A percentile compares a stretch with the other conserved stretches of the same genome.
Conservation (phyloP, 495 filamentous ascomycete species). For the Trichoderma asperelloides region DNA sequence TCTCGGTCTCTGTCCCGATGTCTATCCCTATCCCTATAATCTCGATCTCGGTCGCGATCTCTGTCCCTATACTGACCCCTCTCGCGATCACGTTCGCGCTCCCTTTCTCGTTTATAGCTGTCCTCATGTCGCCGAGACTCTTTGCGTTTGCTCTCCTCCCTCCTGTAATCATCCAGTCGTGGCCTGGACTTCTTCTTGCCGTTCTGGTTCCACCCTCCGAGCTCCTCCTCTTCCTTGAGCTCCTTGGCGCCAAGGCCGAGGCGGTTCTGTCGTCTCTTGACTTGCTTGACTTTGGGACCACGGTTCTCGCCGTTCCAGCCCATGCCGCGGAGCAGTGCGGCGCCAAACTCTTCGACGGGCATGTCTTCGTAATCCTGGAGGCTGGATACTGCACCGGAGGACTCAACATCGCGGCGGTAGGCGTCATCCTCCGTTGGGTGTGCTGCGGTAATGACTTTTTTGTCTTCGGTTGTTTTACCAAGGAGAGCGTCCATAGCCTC, state of each 20-base stretch:
- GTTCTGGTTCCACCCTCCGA: conserved; percentile 30
- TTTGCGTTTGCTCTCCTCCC: conserved; percentile 32
- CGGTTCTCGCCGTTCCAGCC: conserved; percentile 84
- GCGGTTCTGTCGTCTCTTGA: conserved; percentile 61
- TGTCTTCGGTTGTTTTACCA: conserved; percentile 30
- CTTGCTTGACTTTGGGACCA: conserved; percentile 31
- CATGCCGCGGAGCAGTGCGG: conserved; percentile 79
- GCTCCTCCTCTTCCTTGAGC: conserved; percentile 61
- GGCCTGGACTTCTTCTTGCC: conserved; percentile 22
- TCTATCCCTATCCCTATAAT: conserved; percentile 26
- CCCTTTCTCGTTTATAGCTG: conserved; percentile 40
- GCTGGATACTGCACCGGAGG: conserved; percentile 65
- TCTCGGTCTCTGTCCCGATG: conserved; percentile 20
- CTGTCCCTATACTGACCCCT: conserved; percentile 20
- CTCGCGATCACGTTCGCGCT: conserved; percentile 31
- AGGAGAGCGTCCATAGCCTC: conserved; percentile 74
- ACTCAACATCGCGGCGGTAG: conserved; percentile 56
- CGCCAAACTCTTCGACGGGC: conserved; percentile 90
- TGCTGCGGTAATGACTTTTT: conserved; percentile 18
- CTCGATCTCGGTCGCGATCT: conserved; percentile 25
- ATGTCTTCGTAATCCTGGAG: conserved; percentile 79
- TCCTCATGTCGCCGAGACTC: conserved; percentile 27
- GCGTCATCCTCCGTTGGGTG: conserved; percentile 52
- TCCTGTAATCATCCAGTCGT: conserved; percentile 38
- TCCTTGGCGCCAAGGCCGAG: conserved; percentile 76